Conservation (phyloP, 768 basidiomycete species). For the Mycena galopus region DNA sequence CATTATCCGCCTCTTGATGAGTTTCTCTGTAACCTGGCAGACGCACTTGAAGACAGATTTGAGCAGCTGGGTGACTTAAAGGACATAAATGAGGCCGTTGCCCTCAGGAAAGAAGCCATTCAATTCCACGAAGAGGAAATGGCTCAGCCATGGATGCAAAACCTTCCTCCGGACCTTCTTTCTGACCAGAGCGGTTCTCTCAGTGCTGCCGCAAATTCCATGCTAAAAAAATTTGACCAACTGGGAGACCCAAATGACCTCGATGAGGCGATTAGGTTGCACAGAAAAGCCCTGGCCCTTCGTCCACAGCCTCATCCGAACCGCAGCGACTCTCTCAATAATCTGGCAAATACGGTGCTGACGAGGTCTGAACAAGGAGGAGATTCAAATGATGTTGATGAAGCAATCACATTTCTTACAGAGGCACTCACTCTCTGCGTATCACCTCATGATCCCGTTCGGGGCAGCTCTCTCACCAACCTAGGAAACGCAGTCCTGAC, state of each 20-base stretch:
- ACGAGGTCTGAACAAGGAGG: background rate
- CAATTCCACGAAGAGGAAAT: background rate
- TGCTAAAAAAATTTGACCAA: background rate
- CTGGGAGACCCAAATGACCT: background rate
- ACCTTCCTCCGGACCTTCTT: background rate
- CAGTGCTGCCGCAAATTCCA: background rate
- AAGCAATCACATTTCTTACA: background rate
- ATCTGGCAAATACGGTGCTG: background rate
- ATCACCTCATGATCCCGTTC: too few relatives aligned
- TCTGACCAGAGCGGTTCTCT: background rate
- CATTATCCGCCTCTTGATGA: conserved; percentile 2
- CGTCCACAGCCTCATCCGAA: background rate
- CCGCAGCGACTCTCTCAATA: background rate
- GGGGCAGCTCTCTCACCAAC: too few relatives aligned
- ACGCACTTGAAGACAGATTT: conserved; percentile 1
- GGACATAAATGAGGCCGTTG: conserved; percentile 11
- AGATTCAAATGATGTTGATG: conserved; percentile 7
- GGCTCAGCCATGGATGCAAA: conserved; percentile 3
- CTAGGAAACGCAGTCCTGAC: too few relatives aligned
- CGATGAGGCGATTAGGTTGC: background rate
- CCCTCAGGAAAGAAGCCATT: conserved; percentile 1
- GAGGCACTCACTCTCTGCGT: background rate
- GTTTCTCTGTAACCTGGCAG: background rate
- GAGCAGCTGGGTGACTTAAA: background rate
- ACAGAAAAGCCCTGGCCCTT: background rate